Percentiles rank a stretch among this genome's conserved stretches.
Conservation (phyloP, 2,329 filamentous ascomycete species). For the Tolypocladium paradoxum region DNA sequence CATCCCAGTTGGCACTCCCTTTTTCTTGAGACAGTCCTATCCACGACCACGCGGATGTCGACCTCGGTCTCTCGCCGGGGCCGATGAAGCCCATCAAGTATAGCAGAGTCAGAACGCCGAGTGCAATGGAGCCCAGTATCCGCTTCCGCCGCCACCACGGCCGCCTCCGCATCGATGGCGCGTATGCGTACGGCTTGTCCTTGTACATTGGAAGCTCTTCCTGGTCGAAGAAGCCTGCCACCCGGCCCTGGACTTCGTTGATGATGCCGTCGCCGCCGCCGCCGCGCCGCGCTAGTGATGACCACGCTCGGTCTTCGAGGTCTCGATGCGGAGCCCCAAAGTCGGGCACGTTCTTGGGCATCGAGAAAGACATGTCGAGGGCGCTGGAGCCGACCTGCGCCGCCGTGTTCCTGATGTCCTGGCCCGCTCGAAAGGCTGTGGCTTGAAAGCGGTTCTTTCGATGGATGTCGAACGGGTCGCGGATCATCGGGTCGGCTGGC, state of each 20-base stretch:
- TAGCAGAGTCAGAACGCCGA: slow-evolving; percentile 48
- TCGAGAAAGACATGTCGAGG: slow-evolving; percentile 52
- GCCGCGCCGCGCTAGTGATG: slow-evolving; percentile 28
- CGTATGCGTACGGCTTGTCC: slow-evolving; percentile 83
- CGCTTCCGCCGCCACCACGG: slow-evolving; percentile 56
- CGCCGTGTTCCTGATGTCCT: slow-evolving; percentile 34
- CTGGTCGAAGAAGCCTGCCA: slow-evolving; percentile 53
- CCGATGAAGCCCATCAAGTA: slow-evolving; percentile 60
- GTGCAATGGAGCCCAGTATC: slow-evolving; percentile 35
- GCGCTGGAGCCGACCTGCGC: slow-evolving; percentile 38
- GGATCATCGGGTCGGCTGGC: slow-evolving; percentile 23
- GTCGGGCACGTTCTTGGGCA: slow-evolving; percentile 60
- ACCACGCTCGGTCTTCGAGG: slow-evolving; percentile 58
- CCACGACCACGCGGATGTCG: slow-evolving; percentile 46
- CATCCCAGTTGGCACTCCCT: slow-evolving; percentile 57
- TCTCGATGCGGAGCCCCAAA: slow-evolving; percentile 55
- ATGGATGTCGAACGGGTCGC: slow-evolving; percentile 34
- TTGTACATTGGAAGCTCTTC: slow-evolving; percentile 83
- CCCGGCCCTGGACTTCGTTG: slow-evolving; percentile 46
- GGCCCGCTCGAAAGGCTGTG: slow-evolving; percentile 33
- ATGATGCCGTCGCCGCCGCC: slow-evolving; percentile 27
- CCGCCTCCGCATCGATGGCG: slow-evolving; percentile 45
- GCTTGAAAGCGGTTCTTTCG: slow-evolving; percentile 35
- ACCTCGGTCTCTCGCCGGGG: slow-evolving; percentile 17
- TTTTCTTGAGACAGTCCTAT: slow-evolving; percentile 36